phyloP scores from a whole-genome alignment of 106 monocot species.

The Dioscorea zingiberensis region DNA sequence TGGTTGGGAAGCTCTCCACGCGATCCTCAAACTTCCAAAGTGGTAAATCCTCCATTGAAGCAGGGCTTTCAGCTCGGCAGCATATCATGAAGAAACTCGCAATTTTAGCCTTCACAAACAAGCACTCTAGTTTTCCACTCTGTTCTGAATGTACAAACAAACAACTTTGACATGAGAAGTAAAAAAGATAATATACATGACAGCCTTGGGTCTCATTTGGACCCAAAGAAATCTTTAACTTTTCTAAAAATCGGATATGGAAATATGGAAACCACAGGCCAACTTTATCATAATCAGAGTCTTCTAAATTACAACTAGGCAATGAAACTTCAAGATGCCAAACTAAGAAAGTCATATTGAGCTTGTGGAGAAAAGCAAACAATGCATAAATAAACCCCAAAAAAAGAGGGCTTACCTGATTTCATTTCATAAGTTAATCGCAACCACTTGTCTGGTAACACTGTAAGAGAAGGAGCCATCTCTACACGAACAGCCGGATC shows the following conservation, averaged over 20 bases:
- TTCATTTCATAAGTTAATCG: constrained; percentile 63
- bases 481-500: constrained; percentile 22
- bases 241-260: too few species aligned
- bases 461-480: constrained; percentile 33
- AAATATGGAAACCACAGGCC: too few species aligned
- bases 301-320: too few species aligned
- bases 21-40: constrained; percentile 80
- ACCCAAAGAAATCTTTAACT: too few species aligned
- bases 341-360: too few species aligned
- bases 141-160: constrained; percentile 45
- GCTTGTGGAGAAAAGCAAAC: too few species aligned
- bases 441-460: constrained; percentile 73
- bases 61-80: constrained; percentile 78
- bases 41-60: constrained; percentile 72
- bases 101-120: constrained; percentile 61
- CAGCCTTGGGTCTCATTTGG: too few species aligned
- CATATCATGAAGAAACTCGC: constrained; percentile 41
- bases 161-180: not conserved
- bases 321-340: too few species aligned
- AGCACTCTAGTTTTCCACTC: constrained; percentile 93
- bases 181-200: too few species aligned
- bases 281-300: too few species aligned
- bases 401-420: constrained; percentile 48
- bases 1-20: constrained; percentile 50
- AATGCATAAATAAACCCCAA: too few species aligned